A percentile compares a stretch with the other conserved stretches of the same genome.
Conservation (phyloP, 2,329 filamentous ascomycete genomes). For the Leptographium flavum region DNA sequence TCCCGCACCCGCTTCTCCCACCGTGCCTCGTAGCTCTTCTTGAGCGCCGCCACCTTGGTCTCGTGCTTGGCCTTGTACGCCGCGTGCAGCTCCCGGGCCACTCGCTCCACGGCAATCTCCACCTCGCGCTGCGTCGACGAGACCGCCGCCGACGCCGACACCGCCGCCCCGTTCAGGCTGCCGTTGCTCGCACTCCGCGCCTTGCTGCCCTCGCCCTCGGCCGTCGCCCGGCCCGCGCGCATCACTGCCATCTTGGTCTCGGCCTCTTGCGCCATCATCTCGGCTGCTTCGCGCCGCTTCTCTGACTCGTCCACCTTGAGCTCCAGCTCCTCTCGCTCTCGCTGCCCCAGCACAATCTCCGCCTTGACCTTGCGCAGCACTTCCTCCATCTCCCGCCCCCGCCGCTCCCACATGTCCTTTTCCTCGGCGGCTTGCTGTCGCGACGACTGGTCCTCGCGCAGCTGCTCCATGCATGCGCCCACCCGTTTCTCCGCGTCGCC, state of each 20-base stretch:
- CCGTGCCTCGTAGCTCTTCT: conserved; percentile 68
- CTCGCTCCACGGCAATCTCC: conserved; percentile 74
- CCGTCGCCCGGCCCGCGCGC: conserved; percentile 43
- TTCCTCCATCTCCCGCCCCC: conserved; percentile 72
- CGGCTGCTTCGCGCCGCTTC: conserved; percentile 56
- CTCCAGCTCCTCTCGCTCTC: conserved; percentile 68
- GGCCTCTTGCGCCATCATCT: conserved; percentile 62
- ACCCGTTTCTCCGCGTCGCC: conserved; percentile 85
- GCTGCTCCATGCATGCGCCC: conserved; percentile 68
- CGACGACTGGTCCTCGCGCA: conserved; percentile 60
- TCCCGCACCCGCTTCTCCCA: conserved; percentile 81
- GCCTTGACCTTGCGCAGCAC: conserved; percentile 68
- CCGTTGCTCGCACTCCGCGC: conserved; percentile 2
- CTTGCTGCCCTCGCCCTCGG: conserved; percentile 3
- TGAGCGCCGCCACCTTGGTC: conserved; percentile 84
- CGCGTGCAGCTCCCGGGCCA: conserved; percentile 82
- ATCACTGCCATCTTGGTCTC: conserved; percentile 63
- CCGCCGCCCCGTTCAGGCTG: conserved; percentile 30
- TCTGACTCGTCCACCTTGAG: conserved; percentile 65
- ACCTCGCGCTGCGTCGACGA: conserved; percentile 41
- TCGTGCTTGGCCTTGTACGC: conserved; percentile 97
- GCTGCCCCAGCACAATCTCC: conserved; percentile 63
- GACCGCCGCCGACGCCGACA: conserved; percentile 19
- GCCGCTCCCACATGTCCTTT: conserved; percentile 69
- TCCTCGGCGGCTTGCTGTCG: conserved; percentile 63